Evolutionary conservation across 2,329 filamentous ascomycete species (phyloP).

Genomic region (Penicillium sp.): DNA sequence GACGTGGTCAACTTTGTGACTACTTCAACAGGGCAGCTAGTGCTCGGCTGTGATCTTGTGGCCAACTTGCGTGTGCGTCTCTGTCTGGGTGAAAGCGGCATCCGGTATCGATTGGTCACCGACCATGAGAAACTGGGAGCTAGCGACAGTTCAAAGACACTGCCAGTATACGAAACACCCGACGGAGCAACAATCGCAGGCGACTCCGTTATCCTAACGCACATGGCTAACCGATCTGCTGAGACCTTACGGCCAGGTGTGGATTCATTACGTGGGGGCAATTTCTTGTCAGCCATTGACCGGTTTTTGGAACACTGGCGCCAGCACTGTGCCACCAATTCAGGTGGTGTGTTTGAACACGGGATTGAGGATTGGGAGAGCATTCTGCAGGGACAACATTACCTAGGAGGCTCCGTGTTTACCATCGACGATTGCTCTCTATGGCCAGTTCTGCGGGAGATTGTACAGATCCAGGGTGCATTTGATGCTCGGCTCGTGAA

Average conservation of each 20-base stretch:
- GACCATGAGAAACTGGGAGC: neutral
- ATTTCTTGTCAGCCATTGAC: conserved; percentile 24
- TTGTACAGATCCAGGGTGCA: conserved; percentile 22
- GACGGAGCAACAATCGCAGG: conserved; percentile 26
- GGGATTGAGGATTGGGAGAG: conserved; percentile 29
- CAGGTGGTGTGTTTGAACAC: conserved; percentile 7
- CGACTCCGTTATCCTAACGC: conserved; percentile 26
- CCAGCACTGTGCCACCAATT: conserved; percentile 11
- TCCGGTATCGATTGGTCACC: conserved; percentile 28
- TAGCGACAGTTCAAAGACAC: neutral
- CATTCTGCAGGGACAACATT: conserved; percentile 25
- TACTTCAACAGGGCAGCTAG: conserved; percentile 25
- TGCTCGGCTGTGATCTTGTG: conserved; percentile 26
- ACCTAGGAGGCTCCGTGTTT: conserved; percentile 30
- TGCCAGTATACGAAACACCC: conserved; percentile 24
- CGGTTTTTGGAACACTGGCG: conserved; percentile 27
- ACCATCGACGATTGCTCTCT: conserved; percentile 38
- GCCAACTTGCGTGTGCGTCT: conserved; percentile 34
- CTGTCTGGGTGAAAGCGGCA: conserved; percentile 32
- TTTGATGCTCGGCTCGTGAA: conserved; percentile 25
- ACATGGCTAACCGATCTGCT: conserved; percentile 22
- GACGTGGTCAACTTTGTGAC: conserved; percentile 57
- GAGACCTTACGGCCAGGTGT: conserved; percentile 22
- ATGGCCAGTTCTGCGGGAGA: conserved; percentile 37
- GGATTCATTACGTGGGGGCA: conserved; percentile 24